A percentile compares a stretch with the other conserved stretches of the same genome.
These are phyloP conservation scores for Gossypium armourianum DNA, from an alignment of 441 rosid genomes.

Conservation along the genomic window DNA sequence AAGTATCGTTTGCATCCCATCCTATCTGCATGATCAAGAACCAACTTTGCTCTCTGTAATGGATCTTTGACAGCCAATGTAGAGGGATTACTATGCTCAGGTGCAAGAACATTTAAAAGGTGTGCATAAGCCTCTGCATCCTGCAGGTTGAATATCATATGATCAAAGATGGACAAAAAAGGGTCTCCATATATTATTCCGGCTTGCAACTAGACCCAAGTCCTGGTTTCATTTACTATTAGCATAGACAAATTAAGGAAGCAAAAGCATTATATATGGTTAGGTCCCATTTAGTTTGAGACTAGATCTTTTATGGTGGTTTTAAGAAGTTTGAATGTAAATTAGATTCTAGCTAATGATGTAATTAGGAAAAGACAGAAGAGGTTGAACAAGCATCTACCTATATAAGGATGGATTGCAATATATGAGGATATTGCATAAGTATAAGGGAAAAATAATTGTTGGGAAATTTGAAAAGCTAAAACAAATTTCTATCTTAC, in stretches of 20 bases:
- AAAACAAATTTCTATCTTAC: constrained; percentile 25
- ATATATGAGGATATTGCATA: constrained; percentile 28
- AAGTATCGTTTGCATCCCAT: constrained; percentile 91
- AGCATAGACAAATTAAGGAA: background rate
- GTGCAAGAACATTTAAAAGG: constrained; percentile 81
- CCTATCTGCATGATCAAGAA: constrained; percentile 87
- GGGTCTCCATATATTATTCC: background rate
- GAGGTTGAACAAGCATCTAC: background rate
- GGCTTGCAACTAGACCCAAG: background rate
- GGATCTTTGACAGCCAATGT: constrained; percentile 43
- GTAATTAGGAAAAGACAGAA: constrained; percentile 15
- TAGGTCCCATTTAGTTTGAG: background rate
- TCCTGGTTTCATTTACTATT: background rate
- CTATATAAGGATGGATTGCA: background rate
- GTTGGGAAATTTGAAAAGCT: background rate
- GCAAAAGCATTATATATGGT: background rate
- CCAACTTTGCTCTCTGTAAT: constrained; percentile 62
- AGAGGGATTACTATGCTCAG: constrained; percentile 55
- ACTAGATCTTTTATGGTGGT: background rate
- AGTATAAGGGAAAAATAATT: background rate
- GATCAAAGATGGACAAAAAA: background rate
- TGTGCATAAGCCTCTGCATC: constrained; percentile 90
- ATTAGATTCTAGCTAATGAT: background rate
- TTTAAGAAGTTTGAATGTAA: background rate
- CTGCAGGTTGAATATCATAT: constrained; percentile 32